Evolutionary conservation across 1,284 basidiomycete genomes (phyloP), one percentile per base, ranked within the genome.

Genomic region (Thelephora terrestris): DNA sequence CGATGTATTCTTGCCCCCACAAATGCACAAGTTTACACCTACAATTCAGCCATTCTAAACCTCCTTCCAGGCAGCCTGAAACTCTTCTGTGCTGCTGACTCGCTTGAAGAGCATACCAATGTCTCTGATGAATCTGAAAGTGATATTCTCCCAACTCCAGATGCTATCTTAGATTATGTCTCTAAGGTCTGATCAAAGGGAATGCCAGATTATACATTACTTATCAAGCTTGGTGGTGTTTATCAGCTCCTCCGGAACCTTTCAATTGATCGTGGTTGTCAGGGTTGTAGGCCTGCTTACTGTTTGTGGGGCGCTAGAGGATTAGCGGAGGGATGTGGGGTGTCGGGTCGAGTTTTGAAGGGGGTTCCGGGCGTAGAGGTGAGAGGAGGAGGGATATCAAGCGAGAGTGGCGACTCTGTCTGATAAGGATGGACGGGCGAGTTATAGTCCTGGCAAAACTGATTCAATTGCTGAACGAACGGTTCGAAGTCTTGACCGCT

Each of bases 161-260:
- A 55, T 10, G 52, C 53, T n/a, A 48, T 62, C 1, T 55, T 66
- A 5, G 64, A 66, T 29, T 61, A 61, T 43, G 55, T 60, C 5
- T 49, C 56, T 2, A 50, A 51, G 18, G 46, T 52, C 17, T 51
- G 60, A 0, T 60, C 59, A 10, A 56, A 58, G 0, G 66, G 66
- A 3, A 40, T 70, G n/a, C 67, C 67, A 6, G 56, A 60, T 4
- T 58, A 66, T 44, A 43, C 40, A 14, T 50, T 71, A 4, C 45
- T 45, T 2, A 49, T 70, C 20, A 69, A 70, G 52, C 56, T 55
- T 4, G 59, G 63, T 17, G 60, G 55, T 0, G 57, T 71, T 3
- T 70, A 62, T 50, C 57, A 64, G 5, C 49, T 71, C 2, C 51
- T 70, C 49, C 60, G 67, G 40, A 71, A 71, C 57, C 59, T 71